Base-by-base conservation (phyloP, 257 asterid genomes). In the Voacanga thouarsii region DNA sequence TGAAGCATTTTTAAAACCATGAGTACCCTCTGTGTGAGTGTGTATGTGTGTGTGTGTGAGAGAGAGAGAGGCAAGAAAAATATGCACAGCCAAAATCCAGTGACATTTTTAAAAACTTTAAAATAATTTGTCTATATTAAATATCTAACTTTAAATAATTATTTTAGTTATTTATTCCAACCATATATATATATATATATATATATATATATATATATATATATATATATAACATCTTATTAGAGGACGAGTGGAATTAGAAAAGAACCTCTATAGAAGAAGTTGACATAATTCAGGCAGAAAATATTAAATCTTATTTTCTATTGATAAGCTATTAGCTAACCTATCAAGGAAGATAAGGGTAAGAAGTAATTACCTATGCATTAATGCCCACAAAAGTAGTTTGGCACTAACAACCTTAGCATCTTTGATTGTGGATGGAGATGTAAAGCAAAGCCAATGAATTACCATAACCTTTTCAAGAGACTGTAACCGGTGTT, bases 401-500 rank as follows among this genome's bases (percentile, higher is more conserved):
- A 96, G 95, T 87, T 89, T 93, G 81, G 84, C 88, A 75, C 92
- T 79, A 78, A 96, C 97, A 83, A 75, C 77, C 79, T 81, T 82
- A 79, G 89, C 93, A 88, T 92, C 89, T 77, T 88, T 89, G 80
- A 96, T 89, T 71, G 97, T 91, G 45, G 97, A 92, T 64, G 99
- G 99, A 86, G 99, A 97, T 21, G 99, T 96, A 88, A 96, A 96
- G 88, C 99, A 96, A 55, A 96, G 98, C 99, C 99, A 96, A 82
- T 96, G 99, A 81, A 96, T 83, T 77, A 89, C 98, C 92, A 89
- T 87, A 63, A 98, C 98, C 88, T 96, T 96, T 84, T 89, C 94
- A 78, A 88, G 92, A 84, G 98, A 93, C 86, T 90, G 97, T 84
- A 87, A 65, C 49, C 97, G 96, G 82, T 92, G 96, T 80, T 90